Conservation (phyloP, 1,284 basidiomycete genomes). For the Trichosporon asahii region DNA sequence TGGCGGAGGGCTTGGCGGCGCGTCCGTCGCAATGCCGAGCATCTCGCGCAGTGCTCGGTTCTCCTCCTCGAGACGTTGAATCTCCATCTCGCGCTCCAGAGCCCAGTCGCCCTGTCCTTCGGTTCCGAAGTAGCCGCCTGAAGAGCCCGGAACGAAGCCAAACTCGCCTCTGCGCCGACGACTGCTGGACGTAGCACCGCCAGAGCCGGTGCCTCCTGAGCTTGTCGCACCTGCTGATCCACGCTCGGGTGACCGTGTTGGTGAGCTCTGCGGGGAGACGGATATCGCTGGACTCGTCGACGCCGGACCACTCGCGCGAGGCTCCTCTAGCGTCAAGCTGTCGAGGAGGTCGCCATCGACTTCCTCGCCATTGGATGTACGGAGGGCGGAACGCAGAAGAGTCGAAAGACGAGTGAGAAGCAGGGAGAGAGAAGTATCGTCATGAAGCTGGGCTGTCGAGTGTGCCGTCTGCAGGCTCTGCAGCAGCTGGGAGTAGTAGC, state of each 20-base stretch:
- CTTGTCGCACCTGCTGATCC: background rate
- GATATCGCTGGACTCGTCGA: background rate
- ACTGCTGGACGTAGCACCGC: background rate
- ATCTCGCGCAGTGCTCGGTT: conserved; percentile 71
- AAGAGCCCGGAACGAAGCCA: conserved; percentile 39
- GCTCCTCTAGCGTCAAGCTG: background rate
- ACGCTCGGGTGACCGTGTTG: conserved; percentile 2
- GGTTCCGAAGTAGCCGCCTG: conserved; percentile 47
- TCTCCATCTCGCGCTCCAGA: conserved; percentile 75
- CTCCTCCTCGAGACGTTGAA: conserved; percentile 70
- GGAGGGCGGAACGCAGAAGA: conserved; percentile 67
- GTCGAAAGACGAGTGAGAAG: conserved; percentile 70
- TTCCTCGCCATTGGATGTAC: conserved; percentile 68
- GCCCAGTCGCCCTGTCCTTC: conserved; percentile 68
- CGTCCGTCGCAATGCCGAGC: conserved; percentile 60
- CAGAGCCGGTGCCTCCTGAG: background rate
- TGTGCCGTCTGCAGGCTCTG: conserved; percentile 65
- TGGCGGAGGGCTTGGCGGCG: conserved; percentile 15
- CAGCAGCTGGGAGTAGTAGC: conserved; percentile 88
- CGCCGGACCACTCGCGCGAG: background rate
- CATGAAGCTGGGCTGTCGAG: conserved; percentile 61
- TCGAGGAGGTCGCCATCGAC: background rate
- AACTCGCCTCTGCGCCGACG: conserved; percentile 24
- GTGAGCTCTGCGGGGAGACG: background rate
- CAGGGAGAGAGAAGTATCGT: conserved; percentile 61